phyloP scores from a whole-genome alignment of 202 grass and related monocot genomes.

The Dendrocalamus latiflorus region DNA sequence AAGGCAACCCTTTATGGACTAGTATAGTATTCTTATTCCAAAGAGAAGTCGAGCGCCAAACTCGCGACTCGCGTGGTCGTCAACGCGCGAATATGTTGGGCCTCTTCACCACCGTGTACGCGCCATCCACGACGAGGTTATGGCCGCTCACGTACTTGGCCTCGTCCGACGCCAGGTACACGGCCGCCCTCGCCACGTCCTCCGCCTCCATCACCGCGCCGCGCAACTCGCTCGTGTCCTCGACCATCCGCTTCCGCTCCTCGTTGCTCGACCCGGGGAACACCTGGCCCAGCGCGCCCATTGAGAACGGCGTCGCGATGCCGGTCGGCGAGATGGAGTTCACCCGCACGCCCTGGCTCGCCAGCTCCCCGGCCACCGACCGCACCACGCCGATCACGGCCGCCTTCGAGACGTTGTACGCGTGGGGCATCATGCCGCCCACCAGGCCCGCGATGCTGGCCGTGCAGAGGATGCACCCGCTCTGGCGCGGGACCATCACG shows the following conservation, averaged over 20 bases:
- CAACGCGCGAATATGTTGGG: too few species aligned
- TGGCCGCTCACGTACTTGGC: slow-evolving; percentile 50
- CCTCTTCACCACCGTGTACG: slow-evolving; percentile 33
- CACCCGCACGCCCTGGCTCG: slow-evolving; percentile 44
- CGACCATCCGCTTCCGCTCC: background rate
- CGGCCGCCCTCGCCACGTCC: slow-evolving; percentile 50
- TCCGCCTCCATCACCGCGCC: slow-evolving; percentile 32
- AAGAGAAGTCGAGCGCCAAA: too few species aligned
- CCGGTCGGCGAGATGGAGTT: slow-evolving; percentile 53
- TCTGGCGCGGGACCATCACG: slow-evolving; percentile 39
- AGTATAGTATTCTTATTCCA: too few species aligned
- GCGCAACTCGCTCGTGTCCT: background rate
- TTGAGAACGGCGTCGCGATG: slow-evolving; percentile 14
- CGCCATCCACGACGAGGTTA: slow-evolving; percentile 58
- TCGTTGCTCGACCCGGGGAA: background rate
- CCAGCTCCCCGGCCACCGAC: slow-evolving; percentile 40
- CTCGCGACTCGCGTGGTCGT: too few species aligned
- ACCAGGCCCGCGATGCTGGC: slow-evolving; percentile 22
- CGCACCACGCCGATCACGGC: slow-evolving; percentile 41
- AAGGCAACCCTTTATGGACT: too few species aligned
- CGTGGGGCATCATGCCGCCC: background rate
- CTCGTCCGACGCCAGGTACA: slow-evolving; percentile 50
- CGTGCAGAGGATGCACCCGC: slow-evolving; percentile 51
- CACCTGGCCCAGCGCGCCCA: background rate
- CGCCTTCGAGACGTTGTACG: slow-evolving; percentile 40